Conservation (phyloP, 2,329 filamentous ascomycete species). For the Curvularia sp. region DNA sequence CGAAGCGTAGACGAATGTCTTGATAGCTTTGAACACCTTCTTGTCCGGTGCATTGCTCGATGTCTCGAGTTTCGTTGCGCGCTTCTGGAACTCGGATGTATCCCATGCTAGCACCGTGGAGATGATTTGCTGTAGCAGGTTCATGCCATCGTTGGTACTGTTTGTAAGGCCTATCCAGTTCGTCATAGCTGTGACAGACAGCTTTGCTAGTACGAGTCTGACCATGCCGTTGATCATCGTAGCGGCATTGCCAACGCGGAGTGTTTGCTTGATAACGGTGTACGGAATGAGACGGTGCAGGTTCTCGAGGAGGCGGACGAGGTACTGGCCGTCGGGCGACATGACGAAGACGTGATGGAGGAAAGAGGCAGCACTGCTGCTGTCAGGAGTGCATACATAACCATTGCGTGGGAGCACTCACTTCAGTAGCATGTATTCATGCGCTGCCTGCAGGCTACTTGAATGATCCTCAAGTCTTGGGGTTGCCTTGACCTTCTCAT, state of each 20-base stretch:
- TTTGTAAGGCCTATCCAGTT: conserved; percentile 80
- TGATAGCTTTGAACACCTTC: conserved; percentile 67
- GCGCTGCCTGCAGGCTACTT: conserved; percentile 67
- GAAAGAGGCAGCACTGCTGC: conserved; percentile 70
- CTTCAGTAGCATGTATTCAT: conserved; percentile 75
- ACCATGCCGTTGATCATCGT: conserved; percentile 82
- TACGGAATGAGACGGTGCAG: conserved; percentile 76
- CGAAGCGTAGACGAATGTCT: conserved; percentile 62
- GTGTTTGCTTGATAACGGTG: conserved; percentile 72
- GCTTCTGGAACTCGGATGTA: conserved; percentile 71
- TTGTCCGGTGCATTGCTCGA: conserved; percentile 65
- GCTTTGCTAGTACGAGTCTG: conserved; percentile 75
- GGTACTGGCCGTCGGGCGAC: conserved; percentile 76
- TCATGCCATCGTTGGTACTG: conserved; percentile 79
- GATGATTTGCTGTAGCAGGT: conserved; percentile 78
- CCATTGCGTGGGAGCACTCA: conserved; percentile 52
- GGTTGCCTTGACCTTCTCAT: conserved; percentile 66
- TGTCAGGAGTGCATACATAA: conserved; percentile 1
- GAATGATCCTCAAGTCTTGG: conserved; percentile 70
- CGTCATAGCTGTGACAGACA: conserved; percentile 75
- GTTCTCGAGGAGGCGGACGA: conserved; percentile 74
- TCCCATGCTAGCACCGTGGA: conserved; percentile 78
- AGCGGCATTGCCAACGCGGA: conserved; percentile 79
- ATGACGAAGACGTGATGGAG: conserved; percentile 76
- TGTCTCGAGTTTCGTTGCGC: conserved; percentile 69